phyloP scores from a whole-genome alignment of 1,284 basidiomycete genomes.

The Lentinus polychrous region DNA sequence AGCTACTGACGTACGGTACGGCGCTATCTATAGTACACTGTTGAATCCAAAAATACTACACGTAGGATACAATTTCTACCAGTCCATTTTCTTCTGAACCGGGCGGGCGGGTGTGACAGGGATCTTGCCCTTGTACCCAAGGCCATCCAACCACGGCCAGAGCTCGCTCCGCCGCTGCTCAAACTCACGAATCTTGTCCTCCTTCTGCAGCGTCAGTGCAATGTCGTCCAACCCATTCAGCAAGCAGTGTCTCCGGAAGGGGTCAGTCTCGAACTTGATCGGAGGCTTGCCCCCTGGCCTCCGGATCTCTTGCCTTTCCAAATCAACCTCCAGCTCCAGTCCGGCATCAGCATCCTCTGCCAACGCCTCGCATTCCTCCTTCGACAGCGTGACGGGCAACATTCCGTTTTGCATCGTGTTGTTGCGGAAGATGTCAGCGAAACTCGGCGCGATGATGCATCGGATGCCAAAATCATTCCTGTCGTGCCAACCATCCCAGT shows the following conservation, averaged over 20 bases:
- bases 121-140: slow-evolving; percentile 81
- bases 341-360: slow-evolving; percentile 79
- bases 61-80: too few species aligned
- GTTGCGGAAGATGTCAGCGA: slow-evolving; percentile 91
- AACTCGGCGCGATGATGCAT: slow-evolving; percentile 88
- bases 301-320: slow-evolving; percentile 82
- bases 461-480: slow-evolving; percentile 94
- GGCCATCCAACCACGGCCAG: slow-evolving; percentile 95
- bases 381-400: slow-evolving; percentile 79
- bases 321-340: slow-evolving; percentile 81
- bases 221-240: slow-evolving; percentile 94
- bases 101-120: slow-evolving; percentile 42
- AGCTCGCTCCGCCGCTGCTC: slow-evolving; percentile 67
- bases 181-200: slow-evolving; percentile 62
- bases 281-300: slow-evolving; percentile 68
- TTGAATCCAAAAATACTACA: too few species aligned
- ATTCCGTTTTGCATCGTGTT: slow-evolving; percentile 97
- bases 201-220: slow-evolving; percentile 82
- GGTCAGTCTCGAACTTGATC: slow-evolving; percentile 75
- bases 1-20: too few species aligned
- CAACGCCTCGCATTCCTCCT: slow-evolving; percentile 69
- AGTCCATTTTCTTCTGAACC: slow-evolving; percentile 64
- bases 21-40: too few species aligned
- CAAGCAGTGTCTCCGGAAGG: slow-evolving; percentile 88
- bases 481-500: slow-evolving; percentile 2